These are phyloP conservation scores for Zygosaccharomyces siamensis DNA, from an alignment of 805 yeast species.

Conservation along the genomic window DNA sequence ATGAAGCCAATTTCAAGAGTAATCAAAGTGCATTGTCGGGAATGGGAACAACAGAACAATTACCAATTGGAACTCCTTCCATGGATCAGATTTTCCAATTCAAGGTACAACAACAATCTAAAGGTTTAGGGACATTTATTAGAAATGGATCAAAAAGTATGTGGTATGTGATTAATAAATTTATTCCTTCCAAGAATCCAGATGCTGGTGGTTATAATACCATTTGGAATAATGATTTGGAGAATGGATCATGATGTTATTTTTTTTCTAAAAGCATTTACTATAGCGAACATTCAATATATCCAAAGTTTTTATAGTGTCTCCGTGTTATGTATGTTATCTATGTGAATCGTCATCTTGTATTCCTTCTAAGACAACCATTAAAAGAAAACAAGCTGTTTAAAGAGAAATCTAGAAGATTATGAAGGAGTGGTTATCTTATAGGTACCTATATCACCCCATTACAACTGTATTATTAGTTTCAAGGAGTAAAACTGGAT, in stretches of 20 bases:
- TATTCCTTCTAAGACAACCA: neutral
- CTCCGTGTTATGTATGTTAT: too few relatives aligned
- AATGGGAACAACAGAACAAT: conserved; percentile 10
- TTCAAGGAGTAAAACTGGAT: conserved; percentile 10
- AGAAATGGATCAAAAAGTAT: conserved; percentile 40
- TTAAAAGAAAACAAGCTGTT: neutral
- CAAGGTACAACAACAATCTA: conserved; percentile 30
- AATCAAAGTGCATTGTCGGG: conserved; percentile 17
- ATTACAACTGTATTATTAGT: conserved; percentile 16
- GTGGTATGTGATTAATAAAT: conserved; percentile 30
- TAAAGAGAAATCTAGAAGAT: neutral
- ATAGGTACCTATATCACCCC: conserved; percentile 13
- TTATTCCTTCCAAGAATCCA: conserved; percentile 12
- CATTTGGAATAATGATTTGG: conserved; percentile 11
- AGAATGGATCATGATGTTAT: neutral
- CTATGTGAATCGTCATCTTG: neutral
- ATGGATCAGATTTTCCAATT: conserved; percentile 36
- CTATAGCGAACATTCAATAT: too few relatives aligned
- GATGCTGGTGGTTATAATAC: conserved; percentile 17
- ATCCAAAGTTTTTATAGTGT: too few relatives aligned
- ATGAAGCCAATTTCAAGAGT: conserved; percentile 10
- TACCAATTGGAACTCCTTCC: conserved; percentile 36
- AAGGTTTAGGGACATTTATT: conserved; percentile 27
- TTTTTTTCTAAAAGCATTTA: too few relatives aligned
- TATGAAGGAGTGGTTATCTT: conserved; percentile 8